Percentiles rank a stretch among this genome's conserved stretches.
phyloP scores from a whole-genome alignment of 345 rosid species.

The Barbarea vulgaris region DNA sequence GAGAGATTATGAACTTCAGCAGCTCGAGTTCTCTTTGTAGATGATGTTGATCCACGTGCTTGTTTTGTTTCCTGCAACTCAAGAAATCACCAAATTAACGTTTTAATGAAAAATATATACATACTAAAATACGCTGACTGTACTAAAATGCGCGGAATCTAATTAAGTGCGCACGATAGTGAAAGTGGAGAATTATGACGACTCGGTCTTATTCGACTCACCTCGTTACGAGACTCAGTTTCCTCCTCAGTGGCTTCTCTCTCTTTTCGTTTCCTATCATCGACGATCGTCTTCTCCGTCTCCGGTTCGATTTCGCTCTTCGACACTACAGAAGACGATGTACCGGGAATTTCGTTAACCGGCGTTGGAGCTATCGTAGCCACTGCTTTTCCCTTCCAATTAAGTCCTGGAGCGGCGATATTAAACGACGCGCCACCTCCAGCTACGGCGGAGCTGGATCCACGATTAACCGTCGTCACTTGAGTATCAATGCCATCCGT shows the following conservation, averaged over 20 bases:
- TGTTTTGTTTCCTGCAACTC: conserved; percentile 50
- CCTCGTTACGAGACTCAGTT: conserved; percentile 67
- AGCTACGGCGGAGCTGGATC: conserved; percentile 33
- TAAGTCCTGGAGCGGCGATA: not conserved
- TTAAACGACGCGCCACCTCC: conserved; percentile 30
- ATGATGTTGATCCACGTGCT: conserved; percentile 59
- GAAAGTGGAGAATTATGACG: not conserved
- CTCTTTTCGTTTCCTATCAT: conserved; percentile 72
- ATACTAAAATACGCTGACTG: no score
- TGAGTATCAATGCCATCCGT: conserved; percentile 22
- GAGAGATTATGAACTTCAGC: conserved; percentile 97
- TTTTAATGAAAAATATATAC: no score
- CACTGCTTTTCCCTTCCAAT: conserved; percentile 33
- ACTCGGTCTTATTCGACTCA: conserved; percentile 34
- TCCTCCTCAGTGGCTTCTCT: conserved; percentile 58
- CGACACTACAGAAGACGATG: conserved; percentile 58
- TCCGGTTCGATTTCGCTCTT: conserved; percentile 54
- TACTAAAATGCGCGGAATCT: no score
- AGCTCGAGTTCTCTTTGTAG: conserved; percentile 80
- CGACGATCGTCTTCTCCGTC: conserved; percentile 41
- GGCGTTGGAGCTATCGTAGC: conserved; percentile 17
- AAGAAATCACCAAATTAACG: not conserved
- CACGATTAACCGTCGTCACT: conserved; percentile 36
- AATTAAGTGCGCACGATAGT: conserved; percentile 29
- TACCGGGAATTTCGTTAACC: conserved; percentile 49